These are phyloP conservation scores for Fomitopsis schrenkii DNA, from an alignment of 1,284 basidiomycete species.

Conservation along the genomic window DNA sequence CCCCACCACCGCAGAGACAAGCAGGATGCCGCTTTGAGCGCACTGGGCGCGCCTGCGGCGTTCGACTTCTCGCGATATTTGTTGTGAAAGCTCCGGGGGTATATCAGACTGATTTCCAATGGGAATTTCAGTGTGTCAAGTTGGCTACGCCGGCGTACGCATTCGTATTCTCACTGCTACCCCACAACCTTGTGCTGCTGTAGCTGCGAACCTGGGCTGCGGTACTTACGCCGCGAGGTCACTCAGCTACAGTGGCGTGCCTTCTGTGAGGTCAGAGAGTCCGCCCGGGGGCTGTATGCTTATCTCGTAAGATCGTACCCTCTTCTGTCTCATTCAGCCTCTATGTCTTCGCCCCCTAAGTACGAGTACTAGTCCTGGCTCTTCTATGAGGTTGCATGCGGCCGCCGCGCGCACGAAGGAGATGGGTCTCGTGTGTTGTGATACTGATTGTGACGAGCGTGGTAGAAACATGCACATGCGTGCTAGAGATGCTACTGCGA, in stretches of 20 bases:
- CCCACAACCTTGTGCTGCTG: background rate
- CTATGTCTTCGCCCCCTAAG: background rate
- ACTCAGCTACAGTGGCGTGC: background rate
- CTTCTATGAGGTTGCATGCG: no score
- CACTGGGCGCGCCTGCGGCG: slow-evolving; percentile 15
- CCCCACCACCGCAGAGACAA: no score
- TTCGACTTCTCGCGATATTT: slow-evolving; percentile 22
- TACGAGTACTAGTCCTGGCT: no score
- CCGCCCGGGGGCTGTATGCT: background rate
- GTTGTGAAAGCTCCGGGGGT: background rate
- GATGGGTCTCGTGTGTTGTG: background rate
- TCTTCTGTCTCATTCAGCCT: background rate
- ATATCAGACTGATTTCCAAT: background rate
- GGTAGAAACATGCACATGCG: background rate
- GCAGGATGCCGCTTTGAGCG: slow-evolving; percentile 13
- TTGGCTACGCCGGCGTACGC: background rate
- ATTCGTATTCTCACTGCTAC: background rate
- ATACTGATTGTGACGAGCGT: background rate
- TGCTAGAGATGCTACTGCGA: background rate
- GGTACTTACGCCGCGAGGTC: background rate
- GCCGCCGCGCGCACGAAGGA: background rate
- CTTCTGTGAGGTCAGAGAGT: background rate
- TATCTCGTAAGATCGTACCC: background rate
- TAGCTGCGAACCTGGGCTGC: background rate
- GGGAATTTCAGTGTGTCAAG: background rate